Evolutionary conservation across 208 protist genomes (phyloP).

Genomic region (Leishmania tarentolae): DNA sequence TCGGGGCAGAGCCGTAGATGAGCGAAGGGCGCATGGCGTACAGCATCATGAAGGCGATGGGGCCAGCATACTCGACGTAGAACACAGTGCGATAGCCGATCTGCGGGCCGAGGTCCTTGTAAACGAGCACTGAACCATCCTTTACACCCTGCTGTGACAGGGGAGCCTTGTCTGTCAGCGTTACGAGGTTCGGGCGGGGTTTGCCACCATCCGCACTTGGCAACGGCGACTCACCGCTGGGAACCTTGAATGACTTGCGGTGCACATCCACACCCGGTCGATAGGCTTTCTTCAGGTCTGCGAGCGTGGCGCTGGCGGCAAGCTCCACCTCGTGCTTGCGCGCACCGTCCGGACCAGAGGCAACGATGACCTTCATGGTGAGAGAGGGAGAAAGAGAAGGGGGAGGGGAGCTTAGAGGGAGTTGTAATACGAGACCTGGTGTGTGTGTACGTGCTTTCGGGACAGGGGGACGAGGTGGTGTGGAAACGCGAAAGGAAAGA

Average conservation of each 20-base stretch:
- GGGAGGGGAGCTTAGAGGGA: neutral
- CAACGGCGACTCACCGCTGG: constrained; percentile 23
- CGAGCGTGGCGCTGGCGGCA: constrained; percentile 57
- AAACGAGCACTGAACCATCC: constrained; percentile 66
- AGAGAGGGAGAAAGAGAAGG: neutral
- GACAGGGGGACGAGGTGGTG: too few species aligned
- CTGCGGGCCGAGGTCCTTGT: constrained; percentile 94
- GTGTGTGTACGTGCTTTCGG: neutral
- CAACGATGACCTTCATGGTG: constrained; percentile 77
- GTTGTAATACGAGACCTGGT: neutral
- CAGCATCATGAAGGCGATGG: constrained; percentile 90
- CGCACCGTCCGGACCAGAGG: constrained; percentile 43
- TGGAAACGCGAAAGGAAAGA: neutral
- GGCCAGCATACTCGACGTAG: constrained; percentile 94
- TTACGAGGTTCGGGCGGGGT: constrained; percentile 47
- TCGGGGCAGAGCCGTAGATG: constrained; percentile 53
- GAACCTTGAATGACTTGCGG: constrained; percentile 80
- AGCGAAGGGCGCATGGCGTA: constrained; percentile 79
- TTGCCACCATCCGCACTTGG: constrained; percentile 39
- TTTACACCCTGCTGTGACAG: constrained; percentile 72
- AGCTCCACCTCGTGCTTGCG: constrained; percentile 62
- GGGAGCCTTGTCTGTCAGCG: constrained; percentile 42
- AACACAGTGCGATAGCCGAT: constrained; percentile 95
- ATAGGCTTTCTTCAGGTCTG: constrained; percentile 75
- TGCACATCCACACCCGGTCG: constrained; percentile 52